Percentiles rank a stretch among this genome's conserved stretches.
Conservation (phyloP, 768 basidiomycete species). For the Collybiopsis luxurians region DNA sequence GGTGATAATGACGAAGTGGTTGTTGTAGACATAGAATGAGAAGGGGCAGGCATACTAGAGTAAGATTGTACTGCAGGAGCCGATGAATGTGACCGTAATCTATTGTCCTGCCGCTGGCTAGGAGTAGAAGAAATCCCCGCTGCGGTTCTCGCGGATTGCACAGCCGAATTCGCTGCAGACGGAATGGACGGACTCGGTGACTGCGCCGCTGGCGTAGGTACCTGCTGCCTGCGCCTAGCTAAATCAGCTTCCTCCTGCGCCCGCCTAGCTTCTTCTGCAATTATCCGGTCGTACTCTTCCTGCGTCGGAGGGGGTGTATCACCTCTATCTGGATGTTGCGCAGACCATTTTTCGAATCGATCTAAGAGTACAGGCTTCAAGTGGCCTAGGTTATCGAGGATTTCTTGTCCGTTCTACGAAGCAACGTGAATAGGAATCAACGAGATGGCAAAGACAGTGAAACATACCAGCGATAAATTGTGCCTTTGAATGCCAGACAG, state of each 20-base stretch:
- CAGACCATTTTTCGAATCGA: slow-evolving; percentile 60
- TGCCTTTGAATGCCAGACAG: slow-evolving; percentile 57
- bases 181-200: slow-evolving; percentile 9
- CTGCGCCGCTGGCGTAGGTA: slow-evolving; percentile 6
- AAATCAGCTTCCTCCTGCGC: neutral
- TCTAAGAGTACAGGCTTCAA: slow-evolving; percentile 65
- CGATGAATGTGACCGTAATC: slow-evolving; percentile 21
- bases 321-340: slow-evolving; percentile 36
- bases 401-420: slow-evolving; percentile 69
- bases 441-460: neutral
- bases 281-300: slow-evolving; percentile 16
- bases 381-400: slow-evolving; percentile 61
- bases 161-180: slow-evolving; percentile 15
- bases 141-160: slow-evolving; percentile 28
- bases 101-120: slow-evolving; percentile 25
- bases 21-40: slow-evolving; percentile 10
- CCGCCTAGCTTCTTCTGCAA: slow-evolving; percentile 1
- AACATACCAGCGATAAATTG: slow-evolving; percentile 68
- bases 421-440: neutral
- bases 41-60: neutral
- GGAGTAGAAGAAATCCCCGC: slow-evolving; percentile 14
- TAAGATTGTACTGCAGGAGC: slow-evolving; percentile 14
- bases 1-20: neutral
- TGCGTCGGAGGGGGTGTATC: slow-evolving; percentile 21
- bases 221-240: neutral